Evolutionary conservation across 257 asterid species (phyloP).

Genomic region (Solanum chiquidenum): DNA sequence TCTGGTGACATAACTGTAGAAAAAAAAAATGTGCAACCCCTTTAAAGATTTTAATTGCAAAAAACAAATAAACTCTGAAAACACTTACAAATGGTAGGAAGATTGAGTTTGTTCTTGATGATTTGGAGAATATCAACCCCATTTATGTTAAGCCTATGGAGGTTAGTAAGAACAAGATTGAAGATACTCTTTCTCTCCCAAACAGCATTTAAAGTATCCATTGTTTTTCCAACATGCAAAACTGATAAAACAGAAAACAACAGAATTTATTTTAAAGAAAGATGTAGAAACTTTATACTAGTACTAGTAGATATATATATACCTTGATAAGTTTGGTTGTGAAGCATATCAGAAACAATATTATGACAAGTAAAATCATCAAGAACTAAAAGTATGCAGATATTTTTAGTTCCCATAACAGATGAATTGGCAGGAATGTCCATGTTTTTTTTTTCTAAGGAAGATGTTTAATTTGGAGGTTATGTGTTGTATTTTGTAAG

Average conservation of each 20-base stretch:
- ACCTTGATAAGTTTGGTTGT: slow-evolving; percentile 46
- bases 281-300: not conserved
- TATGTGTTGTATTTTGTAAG: not conserved
- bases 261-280: not conserved
- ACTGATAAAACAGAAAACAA: slow-evolving; percentile 21
- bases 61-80: not conserved
- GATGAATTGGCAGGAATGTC: slow-evolving; percentile 2
- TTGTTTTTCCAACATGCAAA: slow-evolving; percentile 33
- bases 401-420: slow-evolving; percentile 19
- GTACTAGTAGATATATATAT: not conserved
- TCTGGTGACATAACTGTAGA: slow-evolving; percentile 44
- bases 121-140: slow-evolving; percentile 17
- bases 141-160: slow-evolving; percentile 25
- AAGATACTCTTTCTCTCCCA: slow-evolving; percentile 26
- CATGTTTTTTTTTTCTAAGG: slow-evolving; percentile 8
- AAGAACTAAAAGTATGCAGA: slow-evolving; percentile 38
- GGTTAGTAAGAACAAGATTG: slow-evolving; percentile 45
- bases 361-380: slow-evolving; percentile 31
- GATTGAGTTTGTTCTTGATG: slow-evolving; percentile 18
- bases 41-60: not conserved
- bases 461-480: not conserved
- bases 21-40: not conserved
- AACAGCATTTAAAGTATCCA: slow-evolving; percentile 27
- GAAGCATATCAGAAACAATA: slow-evolving; percentile 39
- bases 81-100: slow-evolving; percentile 37